Base-by-base conservation (phyloP, 2,329 filamentous ascomycete genomes). In the Alternaria solani region DNA sequence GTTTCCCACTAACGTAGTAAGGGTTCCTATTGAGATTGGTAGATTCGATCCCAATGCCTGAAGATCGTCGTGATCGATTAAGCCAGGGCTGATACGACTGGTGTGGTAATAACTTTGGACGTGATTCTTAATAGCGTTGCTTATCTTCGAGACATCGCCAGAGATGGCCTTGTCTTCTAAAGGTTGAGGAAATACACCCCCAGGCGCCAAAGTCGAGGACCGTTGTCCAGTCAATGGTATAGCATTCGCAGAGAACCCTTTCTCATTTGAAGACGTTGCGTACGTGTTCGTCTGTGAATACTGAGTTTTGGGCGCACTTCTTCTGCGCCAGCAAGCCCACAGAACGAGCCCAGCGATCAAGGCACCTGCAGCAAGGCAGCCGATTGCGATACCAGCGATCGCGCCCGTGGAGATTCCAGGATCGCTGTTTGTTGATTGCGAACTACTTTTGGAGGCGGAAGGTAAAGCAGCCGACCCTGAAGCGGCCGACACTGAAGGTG, bases 331-430 rank as follows among this genome's bases (percentile, higher is more conserved):
- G 32, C 57, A 75, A 3, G 69, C 57, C 67, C 68, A 75, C 0
- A 68, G 46, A 0, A 75, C 14, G 0, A 72, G 8, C 1, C 62
- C 66, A 4, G 73, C 68, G 18, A 75, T 61, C 0, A 75, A 26
- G 0, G 71, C 73, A 0, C 78, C 78, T 2, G 67, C 68, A 12
- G 76, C 18, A n/a, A 77, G 63, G 55, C 73, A 75, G 1, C 73
- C 79, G n/a, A 81, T 71, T 4, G 68, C 78, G 20, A 80, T 68
- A 1, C 79, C 79, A 34, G 76, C 78, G 7, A 66, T 66, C 0
- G 70, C 69, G 7, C 74, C 76, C 7, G 16, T 41, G 0, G 59
- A 55, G 0, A 75, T 41, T 14, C 62, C 63, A 2, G 1, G 7
- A 9, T n/a, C 36, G 4, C 16, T 18, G 36, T 39, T 18, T 11